Evolutionary conservation across 2,329 filamentous ascomycete species (phyloP).

Genomic region (Hypomyces rosellus): DNA sequence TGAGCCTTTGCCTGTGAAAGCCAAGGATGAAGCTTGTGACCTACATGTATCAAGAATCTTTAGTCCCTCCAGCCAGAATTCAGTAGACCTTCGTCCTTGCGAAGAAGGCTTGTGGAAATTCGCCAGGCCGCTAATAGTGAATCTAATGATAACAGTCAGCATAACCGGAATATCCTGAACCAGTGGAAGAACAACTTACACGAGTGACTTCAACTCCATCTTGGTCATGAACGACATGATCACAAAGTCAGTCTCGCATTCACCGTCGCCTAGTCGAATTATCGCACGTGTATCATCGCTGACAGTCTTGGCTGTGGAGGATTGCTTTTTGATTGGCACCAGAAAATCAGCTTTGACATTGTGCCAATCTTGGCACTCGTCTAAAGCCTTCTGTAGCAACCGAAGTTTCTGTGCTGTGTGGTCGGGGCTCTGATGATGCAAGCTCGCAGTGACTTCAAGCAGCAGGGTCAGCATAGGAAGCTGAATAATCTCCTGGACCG

Average conservation of each 20-base stretch:
- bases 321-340: constrained; percentile 50
- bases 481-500: constrained; percentile 57
- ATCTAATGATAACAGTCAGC: constrained; percentile 30
- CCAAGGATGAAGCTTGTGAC: constrained; percentile 8
- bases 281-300: constrained; percentile 52
- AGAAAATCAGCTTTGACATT: constrained; percentile 42
- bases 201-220: constrained; percentile 49
- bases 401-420: constrained; percentile 54
- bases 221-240: constrained; percentile 56
- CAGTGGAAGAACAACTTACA: constrained; percentile 34
- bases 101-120: constrained; percentile 32
- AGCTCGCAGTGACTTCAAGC: constrained; percentile 63
- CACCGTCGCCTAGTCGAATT: constrained; percentile 40
- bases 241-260: constrained; percentile 46
- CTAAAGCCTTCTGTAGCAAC: constrained; percentile 55
- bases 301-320: constrained; percentile 42
- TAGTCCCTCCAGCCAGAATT: constrained; percentile 38
- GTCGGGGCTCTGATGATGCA: constrained; percentile 56
- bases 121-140: constrained; percentile 49
- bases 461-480: constrained; percentile 60
- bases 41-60: constrained; percentile 44
- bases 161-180: not conserved
- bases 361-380: constrained; percentile 48
- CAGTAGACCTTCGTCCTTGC: constrained; percentile 27
- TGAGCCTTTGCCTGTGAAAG: constrained; percentile 6